These are phyloP conservation scores for Stellera chamaejasme DNA, from an alignment of 345 rosid genomes.

Conservation along the genomic window DNA sequence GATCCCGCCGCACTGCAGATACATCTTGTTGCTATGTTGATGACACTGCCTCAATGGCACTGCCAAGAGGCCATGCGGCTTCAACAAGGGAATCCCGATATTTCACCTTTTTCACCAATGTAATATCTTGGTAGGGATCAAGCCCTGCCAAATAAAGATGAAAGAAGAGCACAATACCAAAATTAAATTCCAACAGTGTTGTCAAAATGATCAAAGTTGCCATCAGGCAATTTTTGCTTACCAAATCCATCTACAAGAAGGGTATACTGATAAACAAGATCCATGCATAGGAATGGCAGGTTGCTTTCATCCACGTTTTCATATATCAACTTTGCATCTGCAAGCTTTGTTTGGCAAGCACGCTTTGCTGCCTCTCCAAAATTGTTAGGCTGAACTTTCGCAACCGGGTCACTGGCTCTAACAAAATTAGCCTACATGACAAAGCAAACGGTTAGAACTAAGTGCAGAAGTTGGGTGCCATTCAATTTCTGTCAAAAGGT, in stretches of 20 bases:
- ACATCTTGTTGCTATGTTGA: conserved; percentile 12
- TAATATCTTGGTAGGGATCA: conserved; percentile 69
- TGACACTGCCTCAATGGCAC: conserved; percentile 92
- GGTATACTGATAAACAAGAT: conserved; percentile 77
- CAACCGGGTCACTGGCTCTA: conserved; percentile 52
- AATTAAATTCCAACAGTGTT: background rate
- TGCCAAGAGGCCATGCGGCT: conserved; percentile 99
- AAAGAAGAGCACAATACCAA: conserved; percentile 3
- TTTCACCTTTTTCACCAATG: conserved; percentile 72
- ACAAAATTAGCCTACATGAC: conserved; percentile 68
- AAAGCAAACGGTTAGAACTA: background rate
- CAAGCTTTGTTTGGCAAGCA: conserved; percentile 72
- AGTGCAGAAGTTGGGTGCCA: too few relatives aligned
- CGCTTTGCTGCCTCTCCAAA: conserved; percentile 76
- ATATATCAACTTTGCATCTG: conserved; percentile 50
- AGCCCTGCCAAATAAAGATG: conserved; percentile 33
- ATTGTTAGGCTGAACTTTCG: conserved; percentile 63
- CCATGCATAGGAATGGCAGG: conserved; percentile 87
- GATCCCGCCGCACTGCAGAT: background rate
- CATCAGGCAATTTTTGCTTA: conserved; percentile 16
- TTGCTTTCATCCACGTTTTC: conserved; percentile 37
- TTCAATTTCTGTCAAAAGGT: background rate
- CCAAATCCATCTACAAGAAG: conserved; percentile 90
- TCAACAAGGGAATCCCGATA: conserved; percentile 64
- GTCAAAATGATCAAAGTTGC: too few relatives aligned